Evolutionary conservation across 106 monocot species (phyloP).

Genomic region (Acorus gramineus): DNA sequence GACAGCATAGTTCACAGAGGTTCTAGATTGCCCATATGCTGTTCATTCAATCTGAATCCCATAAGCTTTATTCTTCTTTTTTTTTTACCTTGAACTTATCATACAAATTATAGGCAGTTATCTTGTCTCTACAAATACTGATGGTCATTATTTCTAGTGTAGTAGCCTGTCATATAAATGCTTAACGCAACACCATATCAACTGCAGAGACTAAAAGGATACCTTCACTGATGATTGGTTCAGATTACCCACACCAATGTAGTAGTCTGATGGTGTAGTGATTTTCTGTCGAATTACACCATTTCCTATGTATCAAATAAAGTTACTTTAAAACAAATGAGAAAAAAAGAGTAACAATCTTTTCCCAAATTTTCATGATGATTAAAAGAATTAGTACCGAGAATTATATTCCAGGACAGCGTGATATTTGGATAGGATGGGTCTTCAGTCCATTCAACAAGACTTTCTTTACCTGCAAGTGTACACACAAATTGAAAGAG

Average conservation of each 20-base stretch:
- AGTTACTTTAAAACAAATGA: not conserved
- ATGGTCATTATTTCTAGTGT: no score
- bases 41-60: no score
- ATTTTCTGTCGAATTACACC: conserved; percentile 30
- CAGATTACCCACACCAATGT: conserved; percentile 35
- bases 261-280: conserved; percentile 29
- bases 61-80: no score
- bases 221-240: conserved; percentile 28
- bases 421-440: conserved; percentile 22
- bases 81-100: no score
- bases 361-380: not conserved
- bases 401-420: conserved; percentile 38
- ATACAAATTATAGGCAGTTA: no score
- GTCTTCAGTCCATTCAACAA: conserved; percentile 34
- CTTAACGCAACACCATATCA: no score
- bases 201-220: not conserved
- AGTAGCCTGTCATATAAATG: no score
- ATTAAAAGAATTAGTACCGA: conserved; percentile 10
- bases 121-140: no score
- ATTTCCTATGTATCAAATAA: conserved; percentile 20
- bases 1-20: no score
- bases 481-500: not conserved
- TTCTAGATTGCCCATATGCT: no score
- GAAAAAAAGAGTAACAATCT: not conserved
- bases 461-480: conserved; percentile 25